Conservation (phyloP, 2,329 filamentous ascomycete genomes). For the Pseudogymnoascus sp. region DNA sequence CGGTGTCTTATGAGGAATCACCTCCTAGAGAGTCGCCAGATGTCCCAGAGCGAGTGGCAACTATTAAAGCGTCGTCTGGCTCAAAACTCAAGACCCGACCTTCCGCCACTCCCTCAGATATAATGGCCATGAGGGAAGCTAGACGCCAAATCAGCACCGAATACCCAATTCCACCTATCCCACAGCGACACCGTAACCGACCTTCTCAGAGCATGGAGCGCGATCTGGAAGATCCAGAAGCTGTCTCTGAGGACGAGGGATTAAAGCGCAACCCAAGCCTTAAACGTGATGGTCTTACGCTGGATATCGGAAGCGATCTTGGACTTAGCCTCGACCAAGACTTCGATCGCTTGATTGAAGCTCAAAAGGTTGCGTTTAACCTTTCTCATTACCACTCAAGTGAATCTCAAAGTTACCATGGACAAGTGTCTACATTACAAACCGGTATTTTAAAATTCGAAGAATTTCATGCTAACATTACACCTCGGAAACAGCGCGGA, state of each 20-base stretch:
- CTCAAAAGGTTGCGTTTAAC: constrained; percentile 78
- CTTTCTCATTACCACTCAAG: constrained; percentile 21
- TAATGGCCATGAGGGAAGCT: constrained; percentile 75
- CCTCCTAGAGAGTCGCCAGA: constrained; percentile 40
- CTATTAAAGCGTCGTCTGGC: constrained; percentile 73
- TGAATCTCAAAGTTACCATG: constrained; percentile 21
- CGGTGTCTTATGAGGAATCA: constrained; percentile 35
- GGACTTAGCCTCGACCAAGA: constrained; percentile 83
- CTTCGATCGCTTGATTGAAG: constrained; percentile 90
- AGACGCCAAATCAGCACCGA: constrained; percentile 79
- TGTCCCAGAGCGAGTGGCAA: constrained; percentile 75
- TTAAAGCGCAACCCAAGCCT: constrained; percentile 58
- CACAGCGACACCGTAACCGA: constrained; percentile 50
- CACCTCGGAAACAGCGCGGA: constrained; percentile 69
- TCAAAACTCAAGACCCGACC: constrained; percentile 82
- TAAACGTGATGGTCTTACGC: constrained; percentile 72
- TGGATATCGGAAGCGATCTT: constrained; percentile 53
- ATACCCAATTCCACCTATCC: constrained; percentile 53
- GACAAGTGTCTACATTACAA: constrained; percentile 38
- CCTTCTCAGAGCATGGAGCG: constrained; percentile 40
- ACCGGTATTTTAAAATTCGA: not conserved
- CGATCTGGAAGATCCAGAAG: constrained; percentile 19
- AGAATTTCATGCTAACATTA: constrained; percentile 51
- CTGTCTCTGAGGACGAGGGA: constrained; percentile 28
- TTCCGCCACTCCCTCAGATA: constrained; percentile 78